Base-by-base conservation (phyloP, 1,284 basidiomycete species). In the Cryptococcus wingfieldii region DNA sequence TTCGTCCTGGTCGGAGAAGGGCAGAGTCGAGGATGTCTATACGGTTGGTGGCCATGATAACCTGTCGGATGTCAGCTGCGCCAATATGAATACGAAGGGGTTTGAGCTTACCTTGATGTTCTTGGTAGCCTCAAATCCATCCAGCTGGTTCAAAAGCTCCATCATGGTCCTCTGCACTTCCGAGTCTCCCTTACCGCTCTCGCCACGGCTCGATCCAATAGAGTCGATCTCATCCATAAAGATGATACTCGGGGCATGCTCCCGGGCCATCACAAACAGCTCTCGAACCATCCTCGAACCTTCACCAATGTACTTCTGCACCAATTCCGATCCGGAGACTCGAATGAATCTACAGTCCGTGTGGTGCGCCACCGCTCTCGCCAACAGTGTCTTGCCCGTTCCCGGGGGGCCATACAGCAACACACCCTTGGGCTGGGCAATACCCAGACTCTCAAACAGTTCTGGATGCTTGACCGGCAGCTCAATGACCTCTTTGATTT, bases 221-320 rank as follows among this genome's bases (percentile, higher is more conserved):
- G 90, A 94, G 79, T 98, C 95, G 66, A 98, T 98, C 77, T 98
- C 95, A 78, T 98, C 95, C 92, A 98, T 98, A 81, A 98, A 98
- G 74, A 98, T 96, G 80, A 98, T 98, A 74, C 88, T 90, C n/a
- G 96, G 95, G 27, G 95, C 95, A 73, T 98, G 94, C 76, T 98
- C 95, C 63, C 94, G 80, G 2, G 96, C 95, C 95, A 98, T 98
- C 62, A 98, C 92, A 81, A 98, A 98, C 54, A 98, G 79, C 79
- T 98, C 95, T 58, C 95, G 84, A 41, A 96, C 93, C 92, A 95
- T 96, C 59, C 95, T 82, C 61, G 87, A 90, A 44, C 95, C 95
- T 79, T 98, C 95, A 57, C 95, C 95, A 67, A 98, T 97, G 74
- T 98, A 98, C 81, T 98, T 98, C 78, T 98, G 95, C 60, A 98